A percentile compares a stretch with the other conserved stretches of the same genome.
These are phyloP conservation scores for Phlyctochytrium planicorne DNA, from an alignment of 192 early-diverging fungal genomes.

Conservation along the genomic window DNA sequence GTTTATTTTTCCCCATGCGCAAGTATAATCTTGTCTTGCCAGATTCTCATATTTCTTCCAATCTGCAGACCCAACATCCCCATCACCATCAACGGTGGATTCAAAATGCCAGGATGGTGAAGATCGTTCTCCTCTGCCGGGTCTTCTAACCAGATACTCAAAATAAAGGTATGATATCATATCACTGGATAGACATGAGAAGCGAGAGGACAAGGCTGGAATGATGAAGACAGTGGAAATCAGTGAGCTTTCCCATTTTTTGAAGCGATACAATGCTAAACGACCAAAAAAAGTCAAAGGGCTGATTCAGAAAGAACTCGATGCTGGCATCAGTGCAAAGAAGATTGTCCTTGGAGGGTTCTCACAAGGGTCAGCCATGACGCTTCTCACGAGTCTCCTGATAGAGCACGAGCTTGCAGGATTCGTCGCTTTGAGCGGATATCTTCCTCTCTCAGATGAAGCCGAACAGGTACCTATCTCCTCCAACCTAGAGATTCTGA, in stretches of 20 bases:
- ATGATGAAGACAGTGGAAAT: conserved; percentile 60
- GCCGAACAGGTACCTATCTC: conserved; percentile 18
- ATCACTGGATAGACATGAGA: conserved; percentile 37
- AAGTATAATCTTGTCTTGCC: conserved; percentile 11
- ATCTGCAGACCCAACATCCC: conserved; percentile 33
- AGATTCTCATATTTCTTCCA: not conserved
- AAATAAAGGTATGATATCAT: conserved; percentile 73
- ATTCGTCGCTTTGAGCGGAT: conserved; percentile 75
- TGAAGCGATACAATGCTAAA: not conserved
- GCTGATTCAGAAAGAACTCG: conserved; percentile 73
- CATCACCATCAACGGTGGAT: conserved; percentile 76
- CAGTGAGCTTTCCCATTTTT: conserved; percentile 17
- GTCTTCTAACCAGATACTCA: not conserved
- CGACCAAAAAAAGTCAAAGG: conserved; percentile 40
- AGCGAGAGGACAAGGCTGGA: conserved; percentile 69
- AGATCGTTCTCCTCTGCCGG: not conserved
- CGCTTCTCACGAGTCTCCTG: conserved; percentile 69
- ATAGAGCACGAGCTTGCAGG: conserved; percentile 69
- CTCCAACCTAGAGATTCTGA: not conserved
- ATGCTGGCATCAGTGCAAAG: conserved; percentile 70
- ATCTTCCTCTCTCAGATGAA: conserved; percentile 65
- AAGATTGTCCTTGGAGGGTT: conserved; percentile 94
- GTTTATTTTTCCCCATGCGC: conserved; percentile 87
- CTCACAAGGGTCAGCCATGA: conserved; percentile 78
- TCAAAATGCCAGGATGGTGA: conserved; percentile 82